phyloP scores from a whole-genome alignment of 768 basidiomycete genomes.

The Naganishia onofrii region DNA sequence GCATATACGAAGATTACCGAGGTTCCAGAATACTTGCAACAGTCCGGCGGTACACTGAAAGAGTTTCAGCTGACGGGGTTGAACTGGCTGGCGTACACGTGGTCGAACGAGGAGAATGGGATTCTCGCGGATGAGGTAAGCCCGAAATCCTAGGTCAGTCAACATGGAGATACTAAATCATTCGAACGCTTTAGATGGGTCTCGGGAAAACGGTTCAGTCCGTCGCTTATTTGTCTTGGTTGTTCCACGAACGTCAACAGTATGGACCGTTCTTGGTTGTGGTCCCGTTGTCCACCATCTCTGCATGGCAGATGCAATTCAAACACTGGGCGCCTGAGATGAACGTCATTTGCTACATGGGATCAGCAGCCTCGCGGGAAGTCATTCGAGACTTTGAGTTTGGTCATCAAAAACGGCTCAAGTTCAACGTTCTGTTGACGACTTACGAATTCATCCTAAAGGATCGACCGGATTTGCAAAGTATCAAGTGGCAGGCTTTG shows the following conservation, averaged over 20 bases:
- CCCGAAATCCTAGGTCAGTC: neutral
- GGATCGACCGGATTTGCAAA: slow-evolving; percentile 79
- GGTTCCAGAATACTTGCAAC: slow-evolving; percentile 79
- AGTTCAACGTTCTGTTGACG: slow-evolving; percentile 94
- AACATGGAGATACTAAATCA: neutral
- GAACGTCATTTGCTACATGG: slow-evolving; percentile 95
- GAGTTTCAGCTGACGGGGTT: slow-evolving; percentile 97
- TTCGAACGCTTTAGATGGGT: slow-evolving; percentile 65
- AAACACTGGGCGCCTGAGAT: slow-evolving; percentile 91
- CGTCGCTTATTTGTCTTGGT: slow-evolving; percentile 87
- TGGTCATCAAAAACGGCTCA: slow-evolving; percentile 77
- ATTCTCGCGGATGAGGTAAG: slow-evolving; percentile 84
- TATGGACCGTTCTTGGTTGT: slow-evolving; percentile 97
- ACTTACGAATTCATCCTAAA: slow-evolving; percentile 94
- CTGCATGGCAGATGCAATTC: slow-evolving; percentile 97
- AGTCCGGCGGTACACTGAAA: slow-evolving; percentile 81
- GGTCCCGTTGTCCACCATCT: slow-evolving; percentile 94
- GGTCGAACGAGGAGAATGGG: slow-evolving; percentile 92
- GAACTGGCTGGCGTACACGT: slow-evolving; percentile 97
- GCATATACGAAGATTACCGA: slow-evolving; percentile 75
- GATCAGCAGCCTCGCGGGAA: slow-evolving; percentile 78
- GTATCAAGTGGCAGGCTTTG: slow-evolving; percentile 95
- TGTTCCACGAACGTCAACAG: slow-evolving; percentile 86
- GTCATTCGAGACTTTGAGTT: slow-evolving; percentile 92
- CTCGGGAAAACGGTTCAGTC: slow-evolving; percentile 98